A percentile compares a stretch with the other conserved stretches of the same genome.
Evolutionary conservation across 441 rosid genomes (phyloP).

Genomic region (Gossypium trilobum): DNA sequence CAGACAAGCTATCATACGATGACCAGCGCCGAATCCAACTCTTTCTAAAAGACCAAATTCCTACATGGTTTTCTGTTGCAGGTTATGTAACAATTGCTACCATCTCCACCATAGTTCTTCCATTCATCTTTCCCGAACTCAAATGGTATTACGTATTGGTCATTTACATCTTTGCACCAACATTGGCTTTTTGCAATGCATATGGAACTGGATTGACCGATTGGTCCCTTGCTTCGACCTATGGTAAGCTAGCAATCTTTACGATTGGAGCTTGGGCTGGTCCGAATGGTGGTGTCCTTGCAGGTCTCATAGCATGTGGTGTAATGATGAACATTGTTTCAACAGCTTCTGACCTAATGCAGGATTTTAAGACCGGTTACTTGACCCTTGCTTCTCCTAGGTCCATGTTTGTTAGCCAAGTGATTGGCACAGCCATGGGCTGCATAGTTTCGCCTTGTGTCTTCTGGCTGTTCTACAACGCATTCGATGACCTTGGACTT

Average conservation of each 20-base stretch:
- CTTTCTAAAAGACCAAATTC: slow-evolving; percentile 72
- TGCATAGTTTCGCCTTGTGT: slow-evolving; percentile 70
- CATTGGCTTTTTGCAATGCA: slow-evolving; percentile 75
- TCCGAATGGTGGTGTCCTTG: slow-evolving; percentile 62
- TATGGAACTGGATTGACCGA: slow-evolving; percentile 84
- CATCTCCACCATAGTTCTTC: slow-evolving; percentile 45
- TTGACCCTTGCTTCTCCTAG: slow-evolving; percentile 68
- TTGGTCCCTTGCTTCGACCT: slow-evolving; percentile 84
- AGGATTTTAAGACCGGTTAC: slow-evolving; percentile 88
- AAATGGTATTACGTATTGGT: slow-evolving; percentile 72
- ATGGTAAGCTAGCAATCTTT: slow-evolving; percentile 70
- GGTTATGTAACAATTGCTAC: slow-evolving; percentile 53
- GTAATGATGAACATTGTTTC: slow-evolving; percentile 96
- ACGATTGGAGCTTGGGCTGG: slow-evolving; percentile 87
- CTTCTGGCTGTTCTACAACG: slow-evolving; percentile 87
- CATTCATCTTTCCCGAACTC: slow-evolving; percentile 56
- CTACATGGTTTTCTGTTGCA: slow-evolving; percentile 54
- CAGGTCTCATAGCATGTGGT: slow-evolving; percentile 85
- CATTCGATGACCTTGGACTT: slow-evolving; percentile 53
- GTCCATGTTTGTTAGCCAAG: slow-evolving; percentile 84
- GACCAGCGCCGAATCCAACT: slow-evolving; percentile 53
- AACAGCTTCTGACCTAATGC: slow-evolving; percentile 79
- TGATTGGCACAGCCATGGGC: slow-evolving; percentile 91
- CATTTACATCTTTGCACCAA: slow-evolving; percentile 61
- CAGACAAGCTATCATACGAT: slow-evolving; percentile 37